Conservation (phyloP, 2,329 filamentous ascomycete genomes). For the Penicillium olsonii region DNA sequence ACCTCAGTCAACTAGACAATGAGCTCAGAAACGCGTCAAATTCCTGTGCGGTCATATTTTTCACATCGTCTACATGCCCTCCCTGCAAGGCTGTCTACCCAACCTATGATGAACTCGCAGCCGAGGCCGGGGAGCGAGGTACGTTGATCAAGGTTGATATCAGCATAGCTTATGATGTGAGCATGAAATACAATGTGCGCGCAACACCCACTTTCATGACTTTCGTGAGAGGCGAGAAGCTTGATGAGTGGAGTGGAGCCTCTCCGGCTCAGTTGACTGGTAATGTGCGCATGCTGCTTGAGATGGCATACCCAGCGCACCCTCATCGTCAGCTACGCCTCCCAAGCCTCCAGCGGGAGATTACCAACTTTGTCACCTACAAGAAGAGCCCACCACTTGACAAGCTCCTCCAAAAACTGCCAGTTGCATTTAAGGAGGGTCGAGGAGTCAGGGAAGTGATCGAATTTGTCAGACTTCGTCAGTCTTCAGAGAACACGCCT, state of each 20-base stretch:
- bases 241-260: slow-evolving; percentile 79
- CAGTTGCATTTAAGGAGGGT: slow-evolving; percentile 56
- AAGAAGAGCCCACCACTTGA: slow-evolving; percentile 77
- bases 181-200: slow-evolving; percentile 65
- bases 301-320: slow-evolving; percentile 75
- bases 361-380: slow-evolving; percentile 71
- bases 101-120: slow-evolving; percentile 75
- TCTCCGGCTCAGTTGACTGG: slow-evolving; percentile 67
- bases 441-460: slow-evolving; percentile 65
- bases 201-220: slow-evolving; percentile 89
- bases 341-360: slow-evolving; percentile 66
- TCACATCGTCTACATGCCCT: slow-evolving; percentile 83
- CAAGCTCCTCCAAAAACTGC: slow-evolving; percentile 80
- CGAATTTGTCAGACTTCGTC: slow-evolving; percentile 64
- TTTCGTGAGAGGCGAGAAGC: slow-evolving; percentile 72
- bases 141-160: slow-evolving; percentile 83
- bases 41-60: slow-evolving; percentile 82
- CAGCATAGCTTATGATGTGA: slow-evolving; percentile 64
- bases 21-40: slow-evolving; percentile 61
- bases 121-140: slow-evolving; percentile 67
- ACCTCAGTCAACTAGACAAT: slow-evolving; percentile 60
- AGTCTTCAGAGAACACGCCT: slow-evolving; percentile 53
- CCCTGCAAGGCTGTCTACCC: slow-evolving; percentile 85
- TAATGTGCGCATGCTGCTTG: slow-evolving; percentile 72
- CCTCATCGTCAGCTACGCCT: slow-evolving; percentile 71